Conservation (phyloP, 306 rosid species). For the Dicorynia guianensis region DNA sequence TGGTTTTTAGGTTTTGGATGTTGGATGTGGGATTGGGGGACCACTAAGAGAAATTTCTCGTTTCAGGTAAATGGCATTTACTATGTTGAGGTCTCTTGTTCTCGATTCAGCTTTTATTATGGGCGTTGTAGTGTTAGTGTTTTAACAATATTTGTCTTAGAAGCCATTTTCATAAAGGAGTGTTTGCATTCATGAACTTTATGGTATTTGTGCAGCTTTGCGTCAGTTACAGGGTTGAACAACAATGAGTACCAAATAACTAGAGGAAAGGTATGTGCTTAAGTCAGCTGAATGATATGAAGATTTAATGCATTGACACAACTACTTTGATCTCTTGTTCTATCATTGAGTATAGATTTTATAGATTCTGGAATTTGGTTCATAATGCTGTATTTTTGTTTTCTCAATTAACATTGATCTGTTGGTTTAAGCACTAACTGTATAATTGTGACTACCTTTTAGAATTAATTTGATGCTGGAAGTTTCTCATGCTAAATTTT, state of each 20-base stretch:
- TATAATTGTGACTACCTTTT: conserved; percentile 9
- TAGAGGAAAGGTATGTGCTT: conserved; percentile 66
- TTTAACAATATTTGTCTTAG: neutral
- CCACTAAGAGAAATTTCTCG: conserved; percentile 81
- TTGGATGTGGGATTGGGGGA: conserved; percentile 88
- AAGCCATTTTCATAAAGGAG: neutral
- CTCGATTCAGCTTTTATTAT: neutral
- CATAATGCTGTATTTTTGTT: conserved; percentile 13
- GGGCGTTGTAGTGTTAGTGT: neutral
- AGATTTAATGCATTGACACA: conserved; percentile 7
- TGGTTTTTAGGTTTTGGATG: conserved; percentile 68
- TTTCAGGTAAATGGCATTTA: conserved; percentile 58
- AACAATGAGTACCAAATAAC: conserved; percentile 82
- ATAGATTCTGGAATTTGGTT: conserved; percentile 11
- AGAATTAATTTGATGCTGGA: neutral
- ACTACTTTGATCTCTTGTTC: conserved; percentile 19
- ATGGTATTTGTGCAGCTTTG: conserved; percentile 48
- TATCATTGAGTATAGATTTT: conserved; percentile 15
- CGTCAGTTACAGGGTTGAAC: conserved; percentile 77
- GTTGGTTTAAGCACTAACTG: conserved; percentile 22
- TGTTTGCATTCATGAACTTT: neutral
- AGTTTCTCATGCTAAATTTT: conserved; percentile 1
- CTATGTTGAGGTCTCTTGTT: neutral
- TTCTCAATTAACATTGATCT: neutral
- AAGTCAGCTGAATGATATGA: neutral